A percentile compares a stretch with the other conserved stretches of the same genome.
Conservation (phyloP, 768 basidiomycete genomes). For the Amanita polypyramis region DNA sequence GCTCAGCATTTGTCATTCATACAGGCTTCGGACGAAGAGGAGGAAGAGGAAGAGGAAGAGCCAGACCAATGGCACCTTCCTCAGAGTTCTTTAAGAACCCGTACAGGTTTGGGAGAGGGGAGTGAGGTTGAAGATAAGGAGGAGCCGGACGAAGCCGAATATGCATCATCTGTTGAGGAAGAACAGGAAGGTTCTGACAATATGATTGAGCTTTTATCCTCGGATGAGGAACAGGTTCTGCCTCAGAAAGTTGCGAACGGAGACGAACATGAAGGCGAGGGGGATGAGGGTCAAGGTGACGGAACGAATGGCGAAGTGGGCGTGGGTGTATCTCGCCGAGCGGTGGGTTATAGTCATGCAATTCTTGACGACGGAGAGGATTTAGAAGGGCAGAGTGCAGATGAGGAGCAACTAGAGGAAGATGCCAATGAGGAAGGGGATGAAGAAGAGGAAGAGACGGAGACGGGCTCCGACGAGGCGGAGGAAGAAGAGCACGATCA, state of each 20-base stretch:
- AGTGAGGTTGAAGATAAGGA: neutral
- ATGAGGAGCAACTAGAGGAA: constrained; percentile 11
- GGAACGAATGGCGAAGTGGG: neutral
- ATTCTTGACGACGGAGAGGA: constrained; percentile 15
- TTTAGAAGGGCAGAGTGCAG: constrained; percentile 10
- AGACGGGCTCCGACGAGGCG: constrained; percentile 7
- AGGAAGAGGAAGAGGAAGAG: neutral
- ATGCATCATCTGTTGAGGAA: constrained; percentile 21
- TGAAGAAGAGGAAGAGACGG: constrained; percentile 12
- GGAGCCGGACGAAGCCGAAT: neutral
- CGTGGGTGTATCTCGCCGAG: neutral
- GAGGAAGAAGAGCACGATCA: constrained; percentile 8
- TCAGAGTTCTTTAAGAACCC: constrained; percentile 1
- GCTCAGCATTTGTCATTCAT: constrained; percentile 4
- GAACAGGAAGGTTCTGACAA: constrained; percentile 18
- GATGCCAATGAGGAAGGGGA: constrained; percentile 13
- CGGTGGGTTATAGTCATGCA: neutral
- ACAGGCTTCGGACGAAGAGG: constrained; percentile 4
- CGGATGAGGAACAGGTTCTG: constrained; percentile 19
- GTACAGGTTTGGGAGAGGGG: neutral
- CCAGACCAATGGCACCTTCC: neutral
- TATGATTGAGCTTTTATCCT: constrained; percentile 10
- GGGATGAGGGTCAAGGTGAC: neutral
- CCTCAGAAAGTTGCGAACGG: neutral
- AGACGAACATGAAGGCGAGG: neutral